Percentiles rank a stretch among this genome's conserved stretches.
Evolutionary conservation across 768 basidiomycete species (phyloP).

Genomic region (Mrakia frigida): DNA sequence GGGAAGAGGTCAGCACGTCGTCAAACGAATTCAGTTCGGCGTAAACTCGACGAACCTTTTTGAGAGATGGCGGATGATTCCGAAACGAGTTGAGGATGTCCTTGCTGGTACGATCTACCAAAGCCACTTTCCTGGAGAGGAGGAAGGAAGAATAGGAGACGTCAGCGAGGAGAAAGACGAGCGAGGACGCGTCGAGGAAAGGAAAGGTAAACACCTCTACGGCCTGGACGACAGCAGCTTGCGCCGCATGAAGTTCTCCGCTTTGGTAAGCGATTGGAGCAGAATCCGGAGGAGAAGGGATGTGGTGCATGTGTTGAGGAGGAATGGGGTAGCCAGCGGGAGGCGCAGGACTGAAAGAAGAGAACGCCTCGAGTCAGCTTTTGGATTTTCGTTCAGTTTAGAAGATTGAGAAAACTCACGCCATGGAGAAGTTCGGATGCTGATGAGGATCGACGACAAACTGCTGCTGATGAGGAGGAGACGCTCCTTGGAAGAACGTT

Average conservation of each 20-base stretch:
- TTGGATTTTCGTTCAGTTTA: background rate
- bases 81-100: slow-evolving; percentile 20
- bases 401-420: background rate
- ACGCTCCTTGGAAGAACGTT: background rate
- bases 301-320: slow-evolving; percentile 6
- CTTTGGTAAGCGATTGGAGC: background rate
- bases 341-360: background rate
- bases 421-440: background rate
- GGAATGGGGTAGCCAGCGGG: background rate
- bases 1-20: too few species aligned
- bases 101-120: background rate
- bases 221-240: slow-evolving; percentile 20
- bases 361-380: background rate
- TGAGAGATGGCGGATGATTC: slow-evolving; percentile 16
- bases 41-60: background rate
- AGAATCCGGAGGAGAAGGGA: background rate
- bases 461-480: background rate
- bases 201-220: slow-evolving; percentile 21
- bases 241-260: background rate
- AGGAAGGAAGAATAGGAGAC: background rate
- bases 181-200: background rate
- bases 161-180: background rate
- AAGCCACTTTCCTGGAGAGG: background rate
- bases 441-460: background rate
- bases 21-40: too few species aligned